These are phyloP conservation scores for Podospora sp. DNA, from an alignment of 495 filamentous ascomycete genomes.

Conservation along the genomic window DNA sequence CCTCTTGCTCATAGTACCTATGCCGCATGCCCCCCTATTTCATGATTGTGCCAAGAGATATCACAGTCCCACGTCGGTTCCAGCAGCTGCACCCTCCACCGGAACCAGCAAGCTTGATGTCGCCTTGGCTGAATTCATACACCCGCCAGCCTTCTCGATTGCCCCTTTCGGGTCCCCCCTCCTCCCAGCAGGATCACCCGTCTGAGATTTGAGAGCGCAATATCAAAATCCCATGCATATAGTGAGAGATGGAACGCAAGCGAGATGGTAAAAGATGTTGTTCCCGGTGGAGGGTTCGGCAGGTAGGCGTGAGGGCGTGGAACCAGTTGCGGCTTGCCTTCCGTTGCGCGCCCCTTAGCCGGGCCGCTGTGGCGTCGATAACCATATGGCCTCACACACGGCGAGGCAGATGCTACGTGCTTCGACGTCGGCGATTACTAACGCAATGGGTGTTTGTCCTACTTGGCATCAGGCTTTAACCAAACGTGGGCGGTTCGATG, in stretches of 20 bases:
- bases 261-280: not conserved
- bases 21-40: not conserved
- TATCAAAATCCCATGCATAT: constrained; percentile 17
- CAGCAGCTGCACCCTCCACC: not conserved
- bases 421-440: not conserved
- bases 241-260: constrained; percentile 5
- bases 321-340: not conserved
- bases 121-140: not conserved
- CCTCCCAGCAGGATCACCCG: not conserved
- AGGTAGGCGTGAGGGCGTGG: not conserved
- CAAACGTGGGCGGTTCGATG: not conserved
- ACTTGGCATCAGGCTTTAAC: not conserved
- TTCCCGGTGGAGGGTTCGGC: not conserved
- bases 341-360: not conserved
- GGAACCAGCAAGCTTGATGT: not conserved
- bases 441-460: not conserved
- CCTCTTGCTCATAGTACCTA: not conserved
- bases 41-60: not conserved
- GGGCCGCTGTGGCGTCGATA: not conserved
- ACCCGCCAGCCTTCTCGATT: not conserved
- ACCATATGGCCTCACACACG: not conserved
- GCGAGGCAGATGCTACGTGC: not conserved
- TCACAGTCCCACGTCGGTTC: not conserved
- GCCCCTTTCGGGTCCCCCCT: not conserved
- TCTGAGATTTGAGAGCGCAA: not conserved